A percentile compares a stretch with the other conserved stretches of the same genome.
Evolutionary conservation across 2,329 filamentous ascomycete species (phyloP).

Genomic region (Paracamarosporium sp.): DNA sequence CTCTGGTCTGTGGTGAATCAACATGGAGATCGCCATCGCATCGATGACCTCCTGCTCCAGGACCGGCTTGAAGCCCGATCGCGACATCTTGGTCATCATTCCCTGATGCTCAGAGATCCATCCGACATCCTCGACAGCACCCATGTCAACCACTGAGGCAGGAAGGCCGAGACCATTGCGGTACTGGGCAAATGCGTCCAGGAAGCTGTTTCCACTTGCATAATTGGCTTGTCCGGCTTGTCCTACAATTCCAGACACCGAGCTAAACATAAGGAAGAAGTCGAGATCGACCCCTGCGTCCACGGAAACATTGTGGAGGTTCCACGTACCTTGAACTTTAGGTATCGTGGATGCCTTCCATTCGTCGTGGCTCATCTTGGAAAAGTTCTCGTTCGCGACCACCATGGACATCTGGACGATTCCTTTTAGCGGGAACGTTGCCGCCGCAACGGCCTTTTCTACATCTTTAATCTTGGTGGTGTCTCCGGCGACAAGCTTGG

Average conservation of each 20-base stretch:
- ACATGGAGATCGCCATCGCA: not conserved
- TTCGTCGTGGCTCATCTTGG: conserved; percentile 15
- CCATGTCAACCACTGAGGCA: conserved; percentile 58
- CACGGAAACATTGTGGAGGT: conserved; percentile 22
- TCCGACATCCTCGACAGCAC: conserved; percentile 53
- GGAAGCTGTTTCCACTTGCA: conserved; percentile 50
- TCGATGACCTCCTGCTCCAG: too few relatives aligned
- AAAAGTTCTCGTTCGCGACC: not conserved
- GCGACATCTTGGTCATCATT: too few relatives aligned
- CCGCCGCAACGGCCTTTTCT: not conserved
- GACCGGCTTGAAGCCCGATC: too few relatives aligned
- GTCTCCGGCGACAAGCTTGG: not conserved
- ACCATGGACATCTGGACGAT: not conserved
- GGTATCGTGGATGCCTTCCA: conserved; percentile 15
- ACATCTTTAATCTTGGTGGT: not conserved
- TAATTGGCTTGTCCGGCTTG: conserved; percentile 55
- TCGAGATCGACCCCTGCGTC: conserved; percentile 18
- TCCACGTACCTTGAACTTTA: conserved; percentile 31
- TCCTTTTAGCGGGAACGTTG: not conserved
- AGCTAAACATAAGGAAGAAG: conserved; percentile 40
- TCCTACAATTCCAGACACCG: conserved; percentile 28
- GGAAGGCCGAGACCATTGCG: conserved; percentile 31
- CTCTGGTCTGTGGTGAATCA: not conserved
- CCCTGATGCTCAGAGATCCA: conserved; percentile 31
- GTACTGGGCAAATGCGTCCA: conserved; percentile 29